Evolutionary conservation across 768 basidiomycete species (phyloP), one percentile per base, ranked within the genome.

Genomic region (Tulasnella sp.): DNA sequence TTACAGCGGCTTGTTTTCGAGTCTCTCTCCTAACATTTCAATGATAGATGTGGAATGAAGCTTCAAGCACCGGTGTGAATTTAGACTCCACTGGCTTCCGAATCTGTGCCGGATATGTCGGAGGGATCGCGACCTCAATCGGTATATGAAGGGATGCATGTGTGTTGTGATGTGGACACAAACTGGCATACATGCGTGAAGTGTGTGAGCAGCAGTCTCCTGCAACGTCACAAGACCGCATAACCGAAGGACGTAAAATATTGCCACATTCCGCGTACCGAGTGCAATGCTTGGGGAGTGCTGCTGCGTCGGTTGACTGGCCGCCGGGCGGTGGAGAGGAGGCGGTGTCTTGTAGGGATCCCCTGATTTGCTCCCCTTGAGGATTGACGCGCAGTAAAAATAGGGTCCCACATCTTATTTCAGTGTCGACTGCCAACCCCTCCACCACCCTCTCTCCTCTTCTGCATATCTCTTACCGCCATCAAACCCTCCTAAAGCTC

Each of bases 331-430:
- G 16, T 37, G 58, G n/a, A 60, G 58, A 60, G 58, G 58, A 60
- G 58, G 58, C 58, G 24, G n/a, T 60, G 58, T 14, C 58, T 24
- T 31, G 58, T 31, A n/a, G 22, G 28, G n/a, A 9, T 4, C 58
- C 58, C 58, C 58, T 60, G 58, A 60, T 60, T 60, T 60, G 58
- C 58, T 60, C 44, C 44, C 14, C 44, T 44, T 44, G 11, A 16
- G 44, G 64, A 37, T 37, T 69, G 64, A 16, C 64, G 64, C 64
- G 64, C 64, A 69, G 64, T 37, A 69, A 69, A 69, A 69, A 69
- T 69, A 69, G 64, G 64, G 64, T 60, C n/a, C 64, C 28, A 28
- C 64, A 37, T 69, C 64, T 28, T 69, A 69, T 69, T 69, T 69
- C 64, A 69, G 24, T 37, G 31, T 12, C 24, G 64, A 69, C 64